phyloP scores from a whole-genome alignment of 352 stramenopile species.

The Phytophthora megakarya region DNA sequence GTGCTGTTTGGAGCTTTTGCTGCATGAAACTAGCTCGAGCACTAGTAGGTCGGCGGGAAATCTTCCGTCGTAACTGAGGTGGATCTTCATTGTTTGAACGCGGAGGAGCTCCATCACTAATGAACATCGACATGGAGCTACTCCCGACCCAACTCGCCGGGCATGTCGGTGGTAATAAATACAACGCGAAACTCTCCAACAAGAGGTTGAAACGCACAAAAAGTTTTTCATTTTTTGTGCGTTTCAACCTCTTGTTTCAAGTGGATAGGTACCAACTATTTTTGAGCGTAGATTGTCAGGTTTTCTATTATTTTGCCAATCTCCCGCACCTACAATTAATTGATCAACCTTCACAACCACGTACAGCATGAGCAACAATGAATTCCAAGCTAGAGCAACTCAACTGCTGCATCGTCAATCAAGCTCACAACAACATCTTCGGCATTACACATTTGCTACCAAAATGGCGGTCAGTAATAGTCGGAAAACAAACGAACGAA shows the following conservation, averaged over 20 bases:
- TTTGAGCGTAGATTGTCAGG: conserved; percentile 18
- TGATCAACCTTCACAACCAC: conserved; percentile 20
- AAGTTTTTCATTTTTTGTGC: no score
- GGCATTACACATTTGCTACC: conserved; percentile 40
- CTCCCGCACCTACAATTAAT: background rate
- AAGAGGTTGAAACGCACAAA: conserved; percentile 32
- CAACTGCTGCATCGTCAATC: conserved; percentile 47
- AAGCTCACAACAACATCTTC: conserved; percentile 37
- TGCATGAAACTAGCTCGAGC: conserved; percentile 55
- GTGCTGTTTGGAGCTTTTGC: conserved; percentile 66
- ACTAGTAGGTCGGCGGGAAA: conserved; percentile 7
- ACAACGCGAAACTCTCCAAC: conserved; percentile 15
- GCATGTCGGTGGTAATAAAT: conserved; percentile 21
- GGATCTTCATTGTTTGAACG: conserved; percentile 16
- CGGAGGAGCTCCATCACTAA: conserved; percentile 29
- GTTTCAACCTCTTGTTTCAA: no score
- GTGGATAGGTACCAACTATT: conserved; percentile 28
- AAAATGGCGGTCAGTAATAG: conserved; percentile 40
- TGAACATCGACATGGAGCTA: conserved; percentile 37
- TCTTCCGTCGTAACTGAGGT: conserved; percentile 1
- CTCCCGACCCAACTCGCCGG: conserved; percentile 21
- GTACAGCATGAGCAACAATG: conserved; percentile 37
- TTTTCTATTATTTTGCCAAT: background rate
- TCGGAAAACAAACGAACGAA: background rate
- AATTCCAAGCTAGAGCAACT: conserved; percentile 35